Evolutionary conservation across 2,329 filamentous ascomycete genomes (phyloP).

Genomic region (Epichloe sp.): DNA sequence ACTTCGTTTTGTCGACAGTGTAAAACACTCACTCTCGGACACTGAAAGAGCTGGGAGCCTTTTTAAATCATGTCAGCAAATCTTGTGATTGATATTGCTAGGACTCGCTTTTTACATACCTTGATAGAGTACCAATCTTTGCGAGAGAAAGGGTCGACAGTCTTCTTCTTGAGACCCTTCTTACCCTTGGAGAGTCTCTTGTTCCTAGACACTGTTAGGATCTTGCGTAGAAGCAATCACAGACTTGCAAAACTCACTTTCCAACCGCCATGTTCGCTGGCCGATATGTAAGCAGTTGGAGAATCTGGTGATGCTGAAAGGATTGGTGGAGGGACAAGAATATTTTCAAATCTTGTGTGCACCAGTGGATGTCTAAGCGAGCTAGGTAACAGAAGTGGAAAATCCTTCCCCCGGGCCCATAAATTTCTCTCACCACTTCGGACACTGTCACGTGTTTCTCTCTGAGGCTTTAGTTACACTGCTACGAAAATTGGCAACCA

Average conservation of each 20-base stretch:
- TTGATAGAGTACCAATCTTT: slow-evolving; percentile 99
- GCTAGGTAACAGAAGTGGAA: slow-evolving; percentile 11
- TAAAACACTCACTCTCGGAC: slow-evolving; percentile 72
- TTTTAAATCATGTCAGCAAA: slow-evolving; percentile 7
- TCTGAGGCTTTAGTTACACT: too few relatives aligned
- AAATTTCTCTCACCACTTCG: too few relatives aligned
- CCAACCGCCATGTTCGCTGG: slow-evolving; percentile 48
- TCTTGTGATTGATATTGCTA: not conserved
- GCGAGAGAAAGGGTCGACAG: slow-evolving; percentile 89
- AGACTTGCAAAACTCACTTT: slow-evolving; percentile 33
- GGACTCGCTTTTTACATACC: slow-evolving; percentile 33
- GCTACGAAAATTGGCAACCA: too few relatives aligned
- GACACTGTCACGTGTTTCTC: too few relatives aligned
- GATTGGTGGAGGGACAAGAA: slow-evolving; percentile 27
- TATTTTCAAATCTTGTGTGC: slow-evolving; percentile 28
- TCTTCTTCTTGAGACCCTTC: slow-evolving; percentile 99
- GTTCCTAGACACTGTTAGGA: slow-evolving; percentile 51
- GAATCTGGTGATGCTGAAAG: slow-evolving; percentile 30
- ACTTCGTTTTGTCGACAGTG: not conserved
- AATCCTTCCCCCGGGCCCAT: slow-evolving; percentile 10
- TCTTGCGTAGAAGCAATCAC: slow-evolving; percentile 1
- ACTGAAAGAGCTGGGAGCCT: slow-evolving; percentile 93
- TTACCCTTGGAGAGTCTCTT: slow-evolving; percentile 99
- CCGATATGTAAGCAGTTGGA: slow-evolving; percentile 30
- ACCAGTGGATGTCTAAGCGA: slow-evolving; percentile 27